These are phyloP conservation scores for Onygena corvina DNA, from an alignment of 2,329 filamentous ascomycete species.

Conservation along the genomic window DNA sequence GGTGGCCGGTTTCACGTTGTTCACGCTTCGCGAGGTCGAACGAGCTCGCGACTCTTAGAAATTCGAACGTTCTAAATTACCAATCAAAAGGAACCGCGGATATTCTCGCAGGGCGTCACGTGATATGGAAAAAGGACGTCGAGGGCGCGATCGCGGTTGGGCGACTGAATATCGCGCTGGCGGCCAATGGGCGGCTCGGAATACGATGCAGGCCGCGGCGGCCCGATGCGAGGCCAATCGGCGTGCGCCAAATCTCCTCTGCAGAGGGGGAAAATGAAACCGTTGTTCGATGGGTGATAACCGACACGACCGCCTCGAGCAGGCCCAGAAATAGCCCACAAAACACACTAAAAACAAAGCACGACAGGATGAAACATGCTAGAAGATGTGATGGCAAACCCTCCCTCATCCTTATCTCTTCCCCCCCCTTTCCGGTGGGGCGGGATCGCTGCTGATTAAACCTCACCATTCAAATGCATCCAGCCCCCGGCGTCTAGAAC, in stretches of 20 bases:
- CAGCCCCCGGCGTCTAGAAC: background rate
- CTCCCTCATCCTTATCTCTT: background rate
- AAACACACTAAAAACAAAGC: background rate
- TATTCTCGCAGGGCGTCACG: conserved; percentile 3
- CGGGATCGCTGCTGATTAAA: conserved; percentile 3
- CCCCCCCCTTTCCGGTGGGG: background rate
- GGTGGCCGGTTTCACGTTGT: no score
- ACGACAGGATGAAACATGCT: background rate
- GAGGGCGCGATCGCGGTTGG: no score
- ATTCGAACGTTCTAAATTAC: conserved; percentile 6
- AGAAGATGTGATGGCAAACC: background rate
- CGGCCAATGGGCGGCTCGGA: conserved; percentile 1
- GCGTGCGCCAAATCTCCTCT: background rate
- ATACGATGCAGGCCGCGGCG: background rate
- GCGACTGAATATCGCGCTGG: no score
- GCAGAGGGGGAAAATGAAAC: background rate
- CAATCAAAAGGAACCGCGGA: conserved; percentile 1
- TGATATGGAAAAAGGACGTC: no score
- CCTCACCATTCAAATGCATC: background rate
- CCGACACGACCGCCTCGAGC: background rate
- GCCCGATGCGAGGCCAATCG: conserved; percentile 4
- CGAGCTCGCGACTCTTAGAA: background rate
- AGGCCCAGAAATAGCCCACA: background rate
- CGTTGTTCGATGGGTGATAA: no score
- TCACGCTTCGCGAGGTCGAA: no score